Base-by-base conservation (phyloP, 352 stramenopile species). In the Pythium aphanidermatum region DNA sequence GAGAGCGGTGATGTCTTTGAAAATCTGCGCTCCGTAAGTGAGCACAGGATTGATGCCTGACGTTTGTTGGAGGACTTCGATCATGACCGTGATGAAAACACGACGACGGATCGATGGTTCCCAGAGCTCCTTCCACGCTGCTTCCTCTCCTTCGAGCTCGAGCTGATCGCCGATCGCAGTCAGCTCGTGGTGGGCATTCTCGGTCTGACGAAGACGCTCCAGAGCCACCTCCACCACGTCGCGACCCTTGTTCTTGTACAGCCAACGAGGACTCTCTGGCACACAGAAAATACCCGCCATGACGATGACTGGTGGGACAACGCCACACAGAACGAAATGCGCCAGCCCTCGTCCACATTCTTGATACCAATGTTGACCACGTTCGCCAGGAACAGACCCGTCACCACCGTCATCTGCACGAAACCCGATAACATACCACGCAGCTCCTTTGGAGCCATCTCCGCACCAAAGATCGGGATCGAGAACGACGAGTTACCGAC, bases 251-350 rank as follows among this genome's bases (percentile, higher is more conserved):
- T 65, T 35, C 45, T 71, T 52, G 55, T 74, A 78, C 12, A 70
- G 20, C 65, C 65, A 86, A 6, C 66, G 65, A 9, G 74, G 70
- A 27, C 50, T 71, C 42, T 83, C 74, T 2, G 68, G 68, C 9
- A 86, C 55, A 12, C 43, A 72, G 39, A 64, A 70, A 37, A 81
- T 70, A 19, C 55, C 56, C 21, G 66, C 30, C 52, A 75, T 60
- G 2, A 83, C 69, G 23, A 78, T 43, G 2, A 72, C 21, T 3
- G 67, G 60, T 3, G 67, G 46, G 0, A 60, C 36, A 68, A 57
- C 12, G 70, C 49, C 2, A 70, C 50, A 4, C 30, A 48, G 19
- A 63, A 72, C 2, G 60, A 60, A 39, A 63, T 58, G 13, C 62
- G 58, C 64, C 70, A 81, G 16, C 55, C 67, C 13, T 63, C 33